Conservation (phyloP, 164 flowering plant genomes). For the Amborella trichopoda region DNA sequence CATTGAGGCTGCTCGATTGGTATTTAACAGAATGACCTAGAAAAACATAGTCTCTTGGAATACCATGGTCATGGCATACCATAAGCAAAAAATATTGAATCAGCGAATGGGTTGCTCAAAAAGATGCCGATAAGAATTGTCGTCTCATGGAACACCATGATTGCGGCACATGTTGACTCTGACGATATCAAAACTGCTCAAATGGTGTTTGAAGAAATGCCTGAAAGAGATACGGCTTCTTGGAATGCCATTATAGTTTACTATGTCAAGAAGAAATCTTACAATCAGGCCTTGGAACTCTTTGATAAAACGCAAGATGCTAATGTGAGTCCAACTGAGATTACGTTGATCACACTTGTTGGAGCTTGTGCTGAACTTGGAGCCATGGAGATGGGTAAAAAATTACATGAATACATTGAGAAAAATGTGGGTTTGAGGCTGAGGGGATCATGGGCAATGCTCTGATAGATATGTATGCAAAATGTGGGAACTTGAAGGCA, state of each 20-base stretch:
- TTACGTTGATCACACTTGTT: slow-evolving; percentile 27
- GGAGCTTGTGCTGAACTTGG: slow-evolving; percentile 43
- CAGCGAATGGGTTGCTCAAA: slow-evolving; percentile 19
- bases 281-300: slow-evolving; percentile 20
- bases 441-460: slow-evolving; percentile 36
- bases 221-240: slow-evolving; percentile 27
- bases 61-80: slow-evolving; percentile 35
- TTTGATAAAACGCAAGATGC: slow-evolving; percentile 23
- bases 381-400: slow-evolving; percentile 24
- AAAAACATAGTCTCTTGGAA: slow-evolving; percentile 48
- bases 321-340: slow-evolving; percentile 24
- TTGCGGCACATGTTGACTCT: slow-evolving; percentile 26
- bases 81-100: slow-evolving; percentile 21
- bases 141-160: slow-evolving; percentile 40
- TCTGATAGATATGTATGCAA: slow-evolving; percentile 40
- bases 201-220: slow-evolving; percentile 21
- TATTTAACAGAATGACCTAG: slow-evolving; percentile 49
- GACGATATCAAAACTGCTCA: slow-evolving; percentile 25
- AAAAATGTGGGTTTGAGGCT: slow-evolving; percentile 12
- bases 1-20: slow-evolving; percentile 17
- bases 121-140: slow-evolving; percentile 18
- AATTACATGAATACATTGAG: slow-evolving; percentile 22
- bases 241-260: slow-evolving; percentile 43
- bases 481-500: slow-evolving; percentile 26
- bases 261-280: slow-evolving; percentile 20